Evolutionary conservation across 495 filamentous ascomycete species (phyloP).

Genomic region (Thermochaetoides thermophila): DNA sequence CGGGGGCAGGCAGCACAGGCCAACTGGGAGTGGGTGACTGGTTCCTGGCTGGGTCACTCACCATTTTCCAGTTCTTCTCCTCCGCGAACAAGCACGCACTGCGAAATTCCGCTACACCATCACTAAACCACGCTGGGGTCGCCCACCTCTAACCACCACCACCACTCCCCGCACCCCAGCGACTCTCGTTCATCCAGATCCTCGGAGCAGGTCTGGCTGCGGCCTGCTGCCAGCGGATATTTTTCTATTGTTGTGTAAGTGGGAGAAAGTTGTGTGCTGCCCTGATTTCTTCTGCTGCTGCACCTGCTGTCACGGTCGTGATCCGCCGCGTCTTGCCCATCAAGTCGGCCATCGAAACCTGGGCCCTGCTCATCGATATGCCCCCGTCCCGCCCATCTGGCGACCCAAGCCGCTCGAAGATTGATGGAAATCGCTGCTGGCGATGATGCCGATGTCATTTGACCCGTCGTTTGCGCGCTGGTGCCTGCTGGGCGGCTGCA

Average conservation of each 20-base stretch:
- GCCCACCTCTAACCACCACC: constrained; percentile 9
- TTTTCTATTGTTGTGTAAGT: constrained; percentile 26
- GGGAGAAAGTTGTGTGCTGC: too few species aligned
- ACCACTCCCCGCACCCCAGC: constrained; percentile 10
- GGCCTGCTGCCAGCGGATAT: constrained; percentile 19
- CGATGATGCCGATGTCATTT: constrained; percentile 14
- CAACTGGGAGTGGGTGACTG: too few species aligned
- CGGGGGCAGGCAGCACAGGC: too few species aligned
- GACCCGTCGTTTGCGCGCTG: constrained; percentile 7
- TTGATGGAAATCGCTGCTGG: constrained; percentile 21
- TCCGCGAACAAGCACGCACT: constrained; percentile 21
- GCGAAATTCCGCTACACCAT: constrained; percentile 23
- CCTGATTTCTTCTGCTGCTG: constrained; percentile 7
- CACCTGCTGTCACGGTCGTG: constrained; percentile 7
- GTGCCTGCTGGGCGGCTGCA: constrained; percentile 16
- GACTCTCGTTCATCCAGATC: too few species aligned
- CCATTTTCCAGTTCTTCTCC: constrained; percentile 22
- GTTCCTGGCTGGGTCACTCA: constrained; percentile 15
- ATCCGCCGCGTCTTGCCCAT: neutral
- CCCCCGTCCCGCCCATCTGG: constrained; percentile 16
- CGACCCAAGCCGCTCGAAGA: constrained; percentile 13
- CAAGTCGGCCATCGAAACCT: constrained; percentile 21
- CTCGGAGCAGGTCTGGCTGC: constrained; percentile 1
- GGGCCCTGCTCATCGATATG: constrained; percentile 24
- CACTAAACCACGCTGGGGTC: constrained; percentile 19